Evolutionary conservation across 768 basidiomycete species (phyloP), one percentile per base, ranked within the genome.

Genomic region (Leccinum obscurum): DNA sequence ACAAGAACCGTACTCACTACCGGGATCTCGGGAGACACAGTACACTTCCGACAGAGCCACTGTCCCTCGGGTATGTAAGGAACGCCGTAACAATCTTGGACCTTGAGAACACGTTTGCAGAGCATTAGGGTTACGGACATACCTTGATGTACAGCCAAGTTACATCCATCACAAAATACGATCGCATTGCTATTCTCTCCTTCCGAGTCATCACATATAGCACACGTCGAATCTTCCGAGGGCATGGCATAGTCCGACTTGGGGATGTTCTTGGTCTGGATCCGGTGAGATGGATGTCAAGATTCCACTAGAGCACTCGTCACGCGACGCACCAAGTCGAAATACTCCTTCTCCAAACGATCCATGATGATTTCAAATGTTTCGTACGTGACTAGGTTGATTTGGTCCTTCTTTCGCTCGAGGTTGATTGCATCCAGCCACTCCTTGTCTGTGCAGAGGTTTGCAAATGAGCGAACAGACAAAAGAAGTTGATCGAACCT

Each of bases 61-160:
- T 99, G 97, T 1, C 97, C 97, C 77, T 99, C 97, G 0, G 97
- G 97, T 60, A 99, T 98, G 71, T 99, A 99, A 11, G 97, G 97
- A 2, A 99, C 94, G 20, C 97, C 97, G 69, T 99, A 99, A 70
- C 97, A 99, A 72, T 99, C 97, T 97, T 64, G 3, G 35, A 48
- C n/a, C 8, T 37, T 69, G 60, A 68, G 62, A 30, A 54, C 20
- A 55, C 41, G 32, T 46, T n/a, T 30, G 17, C 46, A 55, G 52
- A 53, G 17, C 7, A 8, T 17, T 4, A 15, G 15, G 53, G 11
- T 39, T 28, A 17, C 3, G 39, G n/a, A 65, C 83, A 56, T 61
- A 92, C 95, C 95, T 83, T 99, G 97, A 78, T 99, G 97, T n/a
- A 99, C 97, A 10, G 97, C 97, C 28, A 99, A 78, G 74, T 98